phyloP scores from a whole-genome alignment of 352 stramenopile species.

The Globisporangium cederbergense region DNA sequence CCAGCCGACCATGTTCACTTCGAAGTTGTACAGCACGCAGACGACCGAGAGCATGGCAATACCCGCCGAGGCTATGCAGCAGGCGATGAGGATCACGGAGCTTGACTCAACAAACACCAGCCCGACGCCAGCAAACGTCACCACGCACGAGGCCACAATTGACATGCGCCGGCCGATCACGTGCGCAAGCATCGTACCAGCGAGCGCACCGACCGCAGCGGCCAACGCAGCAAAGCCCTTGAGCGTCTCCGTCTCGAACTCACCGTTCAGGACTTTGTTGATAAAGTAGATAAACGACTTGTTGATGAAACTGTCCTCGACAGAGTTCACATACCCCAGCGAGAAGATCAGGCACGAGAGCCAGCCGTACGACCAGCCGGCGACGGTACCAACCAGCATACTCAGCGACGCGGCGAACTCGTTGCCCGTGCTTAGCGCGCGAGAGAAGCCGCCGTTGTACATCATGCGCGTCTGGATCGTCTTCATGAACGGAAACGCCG shows the following conservation, averaged over 20 bases:
- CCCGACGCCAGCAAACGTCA: slow-evolving; percentile 59
- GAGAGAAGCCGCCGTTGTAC: slow-evolving; percentile 88
- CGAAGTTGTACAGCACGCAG: slow-evolving; percentile 84
- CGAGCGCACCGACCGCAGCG: slow-evolving; percentile 43
- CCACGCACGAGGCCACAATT: slow-evolving; percentile 51
- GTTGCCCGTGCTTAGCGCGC: slow-evolving; percentile 75
- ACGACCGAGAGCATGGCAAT: slow-evolving; percentile 78
- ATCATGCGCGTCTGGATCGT: slow-evolving; percentile 90
- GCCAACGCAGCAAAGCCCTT: slow-evolving; percentile 68
- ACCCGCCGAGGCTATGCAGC: slow-evolving; percentile 59
- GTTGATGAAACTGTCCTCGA: slow-evolving; percentile 76
- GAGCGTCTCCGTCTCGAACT: slow-evolving; percentile 61
- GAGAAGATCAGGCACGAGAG: slow-evolving; percentile 79
- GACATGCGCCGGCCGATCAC: slow-evolving; percentile 61
- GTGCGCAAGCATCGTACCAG: slow-evolving; percentile 52
- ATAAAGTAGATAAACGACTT: slow-evolving; percentile 84
- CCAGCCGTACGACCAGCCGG: slow-evolving; percentile 78
- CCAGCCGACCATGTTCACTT: slow-evolving; percentile 85
- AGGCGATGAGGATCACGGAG: slow-evolving; percentile 63
- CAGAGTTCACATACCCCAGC: slow-evolving; percentile 76
- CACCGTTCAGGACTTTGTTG: slow-evolving; percentile 37
- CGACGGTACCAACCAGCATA: slow-evolving; percentile 64
- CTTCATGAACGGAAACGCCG: slow-evolving; percentile 85
- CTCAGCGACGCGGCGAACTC: slow-evolving; percentile 79
- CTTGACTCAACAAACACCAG: slow-evolving; percentile 70